Evolutionary conservation across 495 filamentous ascomycete species (phyloP).

Genomic region (Clavariopsis aquatica): DNA sequence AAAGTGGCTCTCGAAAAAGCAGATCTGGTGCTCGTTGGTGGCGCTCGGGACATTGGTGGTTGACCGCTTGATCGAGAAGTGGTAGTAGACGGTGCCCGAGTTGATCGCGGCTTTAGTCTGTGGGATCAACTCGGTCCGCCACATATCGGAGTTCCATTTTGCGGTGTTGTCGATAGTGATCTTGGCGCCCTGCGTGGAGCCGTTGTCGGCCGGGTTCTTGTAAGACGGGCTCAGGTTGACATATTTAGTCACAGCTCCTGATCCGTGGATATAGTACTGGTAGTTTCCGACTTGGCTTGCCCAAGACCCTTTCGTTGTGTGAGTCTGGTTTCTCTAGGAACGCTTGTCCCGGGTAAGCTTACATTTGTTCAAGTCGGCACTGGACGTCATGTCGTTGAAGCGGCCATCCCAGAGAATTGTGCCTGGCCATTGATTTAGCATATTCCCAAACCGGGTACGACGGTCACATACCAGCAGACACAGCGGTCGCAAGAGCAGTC

Average conservation of each 20-base stretch:
- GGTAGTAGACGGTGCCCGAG: conserved; percentile 64
- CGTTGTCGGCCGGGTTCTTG: conserved; percentile 69
- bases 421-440: conserved; percentile 17
- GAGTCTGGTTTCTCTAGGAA: neutral
- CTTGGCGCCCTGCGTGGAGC: conserved; percentile 64
- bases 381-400: conserved; percentile 58
- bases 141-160: conserved; percentile 47
- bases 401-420: conserved; percentile 63
- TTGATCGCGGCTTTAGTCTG: conserved; percentile 66
- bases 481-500: conserved; percentile 27
- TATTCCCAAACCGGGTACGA: neutral
- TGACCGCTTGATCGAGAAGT: conserved; percentile 65
- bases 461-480: conserved; percentile 18
- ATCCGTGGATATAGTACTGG: conserved; percentile 74
- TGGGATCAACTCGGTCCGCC: conserved; percentile 66
- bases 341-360: neutral
- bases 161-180: conserved; percentile 62
- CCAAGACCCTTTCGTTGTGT: conserved; percentile 55
- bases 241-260: conserved; percentile 56
- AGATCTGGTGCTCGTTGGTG: conserved; percentile 70
- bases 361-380: conserved; percentile 55
- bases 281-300: conserved; percentile 65
- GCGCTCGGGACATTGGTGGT: conserved; percentile 61
- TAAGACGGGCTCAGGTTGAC: conserved; percentile 55
- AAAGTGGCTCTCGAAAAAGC: conserved; percentile 76